Evolutionary conservation across 202 grass and related monocot genomes (phyloP).

Genomic region (Saccharum hybrid): DNA sequence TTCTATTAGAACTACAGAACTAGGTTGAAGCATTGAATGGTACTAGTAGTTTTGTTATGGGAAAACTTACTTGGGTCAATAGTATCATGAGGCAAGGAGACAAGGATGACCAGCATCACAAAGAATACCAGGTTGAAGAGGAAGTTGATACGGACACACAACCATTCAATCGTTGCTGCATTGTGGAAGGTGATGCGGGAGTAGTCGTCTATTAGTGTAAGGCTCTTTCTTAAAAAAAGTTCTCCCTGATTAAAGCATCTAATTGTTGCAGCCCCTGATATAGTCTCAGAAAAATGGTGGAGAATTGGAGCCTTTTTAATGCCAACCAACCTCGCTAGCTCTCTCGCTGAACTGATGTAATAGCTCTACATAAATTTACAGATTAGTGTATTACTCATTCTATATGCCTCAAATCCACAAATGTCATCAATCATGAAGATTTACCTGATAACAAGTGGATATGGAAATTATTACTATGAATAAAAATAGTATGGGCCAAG

Average conservation of each 20-base stretch:
- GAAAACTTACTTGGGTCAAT: constrained; percentile 79
- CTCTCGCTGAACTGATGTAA: constrained; percentile 88
- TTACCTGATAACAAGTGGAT: constrained; percentile 89
- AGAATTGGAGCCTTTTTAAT: constrained; percentile 90
- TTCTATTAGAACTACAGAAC: constrained; percentile 14
- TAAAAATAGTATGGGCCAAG: constrained; percentile 86
- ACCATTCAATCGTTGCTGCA: constrained; percentile 89
- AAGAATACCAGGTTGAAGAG: constrained; percentile 89
- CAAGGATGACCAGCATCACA: constrained; percentile 67
- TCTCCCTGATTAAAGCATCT: constrained; percentile 86
- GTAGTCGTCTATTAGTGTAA: constrained; percentile 75
- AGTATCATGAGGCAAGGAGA: constrained; percentile 61
- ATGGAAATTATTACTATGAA: constrained; percentile 70
- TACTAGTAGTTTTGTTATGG: neutral
- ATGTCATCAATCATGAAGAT: neutral
- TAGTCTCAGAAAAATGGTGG: constrained; percentile 87
- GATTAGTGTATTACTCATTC: constrained; percentile 16
- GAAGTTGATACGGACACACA: constrained; percentile 84
- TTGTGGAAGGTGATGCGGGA: constrained; percentile 90
- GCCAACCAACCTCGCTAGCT: constrained; percentile 88
- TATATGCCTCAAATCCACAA: neutral
- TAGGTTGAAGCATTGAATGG: constrained; percentile 6
- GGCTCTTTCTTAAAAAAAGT: constrained; percentile 63
- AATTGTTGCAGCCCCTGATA: constrained; percentile 78
- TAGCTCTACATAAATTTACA: constrained; percentile 55